Conservation (phyloP, 2,329 filamentous ascomycete species). For the Microcyclospora pomicola region DNA sequence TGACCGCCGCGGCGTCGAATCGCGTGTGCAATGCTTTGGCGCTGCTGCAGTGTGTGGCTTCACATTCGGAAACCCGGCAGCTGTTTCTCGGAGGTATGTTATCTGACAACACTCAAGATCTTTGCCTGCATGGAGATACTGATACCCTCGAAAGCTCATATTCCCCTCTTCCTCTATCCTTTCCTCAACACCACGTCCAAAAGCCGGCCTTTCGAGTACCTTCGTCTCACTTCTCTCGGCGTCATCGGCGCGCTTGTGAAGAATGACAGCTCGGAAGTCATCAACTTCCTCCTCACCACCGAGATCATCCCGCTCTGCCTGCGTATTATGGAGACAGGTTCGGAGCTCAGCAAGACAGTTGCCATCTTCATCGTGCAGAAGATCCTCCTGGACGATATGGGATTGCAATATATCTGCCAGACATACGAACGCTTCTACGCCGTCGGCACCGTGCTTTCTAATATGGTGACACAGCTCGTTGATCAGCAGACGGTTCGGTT, state of each 20-base stretch:
- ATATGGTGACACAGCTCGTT: slow-evolving; percentile 96
- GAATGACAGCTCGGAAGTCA: slow-evolving; percentile 96
- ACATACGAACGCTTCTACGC: slow-evolving; percentile 98
- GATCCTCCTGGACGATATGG: slow-evolving; percentile 91
- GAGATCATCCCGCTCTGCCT: slow-evolving; percentile 97
- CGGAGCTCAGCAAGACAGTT: slow-evolving; percentile 95
- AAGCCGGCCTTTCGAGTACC: slow-evolving; percentile 91
- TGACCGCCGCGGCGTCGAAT: slow-evolving; percentile 95
- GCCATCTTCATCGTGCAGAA: slow-evolving; percentile 99
- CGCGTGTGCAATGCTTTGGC: slow-evolving; percentile 94
- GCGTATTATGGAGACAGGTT: slow-evolving; percentile 97
- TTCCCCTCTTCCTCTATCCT: slow-evolving; percentile 92
- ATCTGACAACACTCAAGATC: not conserved
- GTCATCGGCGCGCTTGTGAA: slow-evolving; percentile 96
- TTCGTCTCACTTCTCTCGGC: slow-evolving; percentile 86
- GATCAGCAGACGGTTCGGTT: slow-evolving; percentile 93
- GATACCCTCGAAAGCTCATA: slow-evolving; percentile 54
- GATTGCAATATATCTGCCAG: slow-evolving; percentile 94
- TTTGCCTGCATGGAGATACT: not conserved
- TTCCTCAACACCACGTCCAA: slow-evolving; percentile 99
- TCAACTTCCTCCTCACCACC: slow-evolving; percentile 95
- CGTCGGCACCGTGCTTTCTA: slow-evolving; percentile 90
- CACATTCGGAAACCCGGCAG: slow-evolving; percentile 88
- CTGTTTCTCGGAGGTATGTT: slow-evolving; percentile 78
- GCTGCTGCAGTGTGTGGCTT: slow-evolving; percentile 89